Evolutionary conservation across 805 yeast species (phyloP).

Genomic region (Pichia gijzeniarum): DNA sequence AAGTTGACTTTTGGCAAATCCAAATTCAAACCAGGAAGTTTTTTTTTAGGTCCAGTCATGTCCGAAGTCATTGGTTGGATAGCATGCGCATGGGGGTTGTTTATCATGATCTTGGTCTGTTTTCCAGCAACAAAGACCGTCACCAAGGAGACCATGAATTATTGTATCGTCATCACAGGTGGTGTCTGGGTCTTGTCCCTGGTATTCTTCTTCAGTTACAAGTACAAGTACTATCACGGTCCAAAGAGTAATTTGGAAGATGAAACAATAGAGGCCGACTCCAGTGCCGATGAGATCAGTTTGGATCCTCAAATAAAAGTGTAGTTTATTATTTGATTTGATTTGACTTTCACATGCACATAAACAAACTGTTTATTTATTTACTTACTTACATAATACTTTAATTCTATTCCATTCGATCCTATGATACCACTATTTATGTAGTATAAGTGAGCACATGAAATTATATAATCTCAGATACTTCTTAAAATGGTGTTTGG

Average conservation of each 20-base stretch:
- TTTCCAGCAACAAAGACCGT: slow-evolving; percentile 44
- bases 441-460: too few species aligned
- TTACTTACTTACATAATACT: too few species aligned
- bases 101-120: slow-evolving; percentile 48
- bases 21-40: slow-evolving; percentile 55
- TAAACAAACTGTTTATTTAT: too few species aligned
- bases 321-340: too few species aligned
- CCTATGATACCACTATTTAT: too few species aligned
- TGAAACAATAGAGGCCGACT: slow-evolving; percentile 2
- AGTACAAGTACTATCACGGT: slow-evolving; percentile 23
- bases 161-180: slow-evolving; percentile 30
- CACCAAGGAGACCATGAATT: slow-evolving; percentile 32
- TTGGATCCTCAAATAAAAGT: too few species aligned
- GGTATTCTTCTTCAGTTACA: slow-evolving; percentile 20
- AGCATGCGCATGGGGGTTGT: slow-evolving; percentile 43
- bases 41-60: slow-evolving; percentile 45
- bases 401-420: too few species aligned
- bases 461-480: too few species aligned
- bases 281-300: slow-evolving; percentile 9
- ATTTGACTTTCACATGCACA: too few species aligned
- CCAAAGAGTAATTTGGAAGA: slow-evolving; percentile 22
- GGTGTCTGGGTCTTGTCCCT: slow-evolving; percentile 26
- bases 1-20: slow-evolving; percentile 41
- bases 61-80: slow-evolving; percentile 41
- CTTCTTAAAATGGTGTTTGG: too few species aligned